phyloP scores from a whole-genome alignment of 129 eudicot genomes.

The Helianthus tuberosus region DNA sequence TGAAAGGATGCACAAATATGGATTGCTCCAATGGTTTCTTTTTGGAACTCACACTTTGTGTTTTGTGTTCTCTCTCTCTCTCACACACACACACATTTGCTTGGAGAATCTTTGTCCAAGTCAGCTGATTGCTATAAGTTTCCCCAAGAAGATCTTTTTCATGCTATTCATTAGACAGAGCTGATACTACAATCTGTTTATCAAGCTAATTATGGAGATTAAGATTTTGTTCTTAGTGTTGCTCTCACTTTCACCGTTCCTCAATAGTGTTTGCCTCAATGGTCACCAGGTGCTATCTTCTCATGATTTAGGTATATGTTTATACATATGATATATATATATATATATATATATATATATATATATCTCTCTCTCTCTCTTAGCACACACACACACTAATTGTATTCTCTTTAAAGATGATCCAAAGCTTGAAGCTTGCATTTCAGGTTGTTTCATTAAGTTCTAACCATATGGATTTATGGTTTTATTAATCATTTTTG shows the following conservation, averaged over 20 bases:
- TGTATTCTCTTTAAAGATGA: slow-evolving; percentile 4
- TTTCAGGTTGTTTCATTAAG: not conserved
- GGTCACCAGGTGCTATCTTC: slow-evolving; percentile 22
- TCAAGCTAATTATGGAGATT: slow-evolving; percentile 25
- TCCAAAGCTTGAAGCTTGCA: not conserved
- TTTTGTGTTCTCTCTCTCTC: slow-evolving; percentile 46
- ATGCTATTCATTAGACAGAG: not conserved
- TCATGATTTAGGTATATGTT: slow-evolving; percentile 35
- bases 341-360: too few species aligned
- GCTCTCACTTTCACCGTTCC: slow-evolving; percentile 27
- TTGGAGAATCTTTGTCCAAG: slow-evolving; percentile 19
- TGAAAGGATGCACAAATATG: slow-evolving; percentile 26
- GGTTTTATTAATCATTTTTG: slow-evolving; percentile 2
- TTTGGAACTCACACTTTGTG: slow-evolving; percentile 64
- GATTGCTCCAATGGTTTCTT: slow-evolving; percentile 39
- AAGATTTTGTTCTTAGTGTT: slow-evolving; percentile 16
- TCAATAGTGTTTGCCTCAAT: slow-evolving; percentile 26
- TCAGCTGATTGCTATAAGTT: slow-evolving; percentile 32
- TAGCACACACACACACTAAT: not conserved
- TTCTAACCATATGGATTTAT: not conserved
- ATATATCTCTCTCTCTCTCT: too few species aligned
- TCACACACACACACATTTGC: not conserved
- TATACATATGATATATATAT: not conserved
- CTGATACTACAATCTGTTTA: slow-evolving; percentile 13
- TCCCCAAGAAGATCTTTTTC: slow-evolving; percentile 24